phyloP scores from a whole-genome alignment of 768 basidiomycete genomes.

The Russula ochroleuca region DNA sequence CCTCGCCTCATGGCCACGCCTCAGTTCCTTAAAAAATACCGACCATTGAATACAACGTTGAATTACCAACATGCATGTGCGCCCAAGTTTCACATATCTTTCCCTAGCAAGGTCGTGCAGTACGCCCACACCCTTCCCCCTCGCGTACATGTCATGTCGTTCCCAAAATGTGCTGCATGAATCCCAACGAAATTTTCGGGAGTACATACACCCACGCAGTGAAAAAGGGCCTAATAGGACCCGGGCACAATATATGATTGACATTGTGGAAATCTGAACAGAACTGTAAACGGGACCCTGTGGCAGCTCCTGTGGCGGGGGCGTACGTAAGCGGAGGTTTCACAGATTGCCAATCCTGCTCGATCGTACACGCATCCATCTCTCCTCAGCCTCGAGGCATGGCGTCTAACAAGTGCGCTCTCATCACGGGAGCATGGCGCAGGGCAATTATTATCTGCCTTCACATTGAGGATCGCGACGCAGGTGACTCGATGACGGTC shows the following conservation, averaged over 20 bases:
- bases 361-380: constrained; percentile 5
- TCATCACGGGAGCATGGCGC: neutral
- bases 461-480: neutral
- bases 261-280: constrained; percentile 17
- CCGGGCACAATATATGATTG: constrained; percentile 9
- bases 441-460: neutral
- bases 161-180: neutral
- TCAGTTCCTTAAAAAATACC: neutral
- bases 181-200: neutral
- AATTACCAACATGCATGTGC: neutral
- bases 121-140: neutral
- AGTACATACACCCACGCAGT: constrained; percentile 16
- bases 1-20: constrained; percentile 7
- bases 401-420: neutral
- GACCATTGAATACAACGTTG: neutral
- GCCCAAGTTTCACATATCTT: neutral
- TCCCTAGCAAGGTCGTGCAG: neutral
- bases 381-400: neutral
- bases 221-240: neutral
- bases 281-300: constrained; percentile 11
- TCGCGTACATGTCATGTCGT: too few relatives aligned
- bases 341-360: constrained; percentile 17
- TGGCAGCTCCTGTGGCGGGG: neutral
- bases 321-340: constrained; percentile 7
- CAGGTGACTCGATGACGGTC: neutral